These are phyloP conservation scores for Phytopythium sindhum DNA, from an alignment of 352 stramenopile species.

Conservation along the genomic window DNA sequence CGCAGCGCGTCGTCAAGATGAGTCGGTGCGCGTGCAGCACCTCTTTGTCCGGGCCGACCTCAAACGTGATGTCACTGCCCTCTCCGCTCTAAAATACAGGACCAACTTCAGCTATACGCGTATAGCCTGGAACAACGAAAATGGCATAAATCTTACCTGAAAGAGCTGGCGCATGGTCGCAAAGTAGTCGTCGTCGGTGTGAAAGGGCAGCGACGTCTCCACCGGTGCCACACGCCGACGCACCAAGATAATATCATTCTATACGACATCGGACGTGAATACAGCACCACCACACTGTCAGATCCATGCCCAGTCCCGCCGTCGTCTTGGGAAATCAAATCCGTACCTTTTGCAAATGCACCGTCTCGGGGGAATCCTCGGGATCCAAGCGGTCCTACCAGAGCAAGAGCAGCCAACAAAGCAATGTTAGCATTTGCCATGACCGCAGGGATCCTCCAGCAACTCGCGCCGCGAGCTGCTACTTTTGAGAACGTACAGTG, in stretches of 20 bases:
- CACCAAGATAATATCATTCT: slow-evolving; percentile 88
- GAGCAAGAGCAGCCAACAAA: neutral
- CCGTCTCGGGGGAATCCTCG: slow-evolving; percentile 81
- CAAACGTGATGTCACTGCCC: slow-evolving; percentile 66
- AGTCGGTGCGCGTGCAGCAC: slow-evolving; percentile 63
- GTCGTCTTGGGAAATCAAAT: neutral
- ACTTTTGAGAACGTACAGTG: slow-evolving; percentile 47
- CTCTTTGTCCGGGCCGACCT: slow-evolving; percentile 63
- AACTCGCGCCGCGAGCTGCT: neutral
- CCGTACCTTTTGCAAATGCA: slow-evolving; percentile 78
- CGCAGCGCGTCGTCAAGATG: slow-evolving; percentile 79
- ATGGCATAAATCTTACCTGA: too few relatives aligned
- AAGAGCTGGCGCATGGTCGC: slow-evolving; percentile 71
- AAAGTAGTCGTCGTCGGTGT: slow-evolving; percentile 77
- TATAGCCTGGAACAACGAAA: neutral
- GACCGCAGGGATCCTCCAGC: too few relatives aligned
- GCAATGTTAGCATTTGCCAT: neutral
- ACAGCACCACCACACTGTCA: neutral
- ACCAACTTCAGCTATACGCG: neutral
- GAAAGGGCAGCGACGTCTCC: slow-evolving; percentile 36
- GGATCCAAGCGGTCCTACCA: slow-evolving; percentile 68
- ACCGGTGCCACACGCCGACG: slow-evolving; percentile 41
- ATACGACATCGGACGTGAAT: neutral
- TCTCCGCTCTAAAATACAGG: slow-evolving; percentile 42
- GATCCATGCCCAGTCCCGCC: neutral